phyloP scores from a whole-genome alignment of 2,329 filamentous ascomycete genomes.

The Cercospora canescens region DNA sequence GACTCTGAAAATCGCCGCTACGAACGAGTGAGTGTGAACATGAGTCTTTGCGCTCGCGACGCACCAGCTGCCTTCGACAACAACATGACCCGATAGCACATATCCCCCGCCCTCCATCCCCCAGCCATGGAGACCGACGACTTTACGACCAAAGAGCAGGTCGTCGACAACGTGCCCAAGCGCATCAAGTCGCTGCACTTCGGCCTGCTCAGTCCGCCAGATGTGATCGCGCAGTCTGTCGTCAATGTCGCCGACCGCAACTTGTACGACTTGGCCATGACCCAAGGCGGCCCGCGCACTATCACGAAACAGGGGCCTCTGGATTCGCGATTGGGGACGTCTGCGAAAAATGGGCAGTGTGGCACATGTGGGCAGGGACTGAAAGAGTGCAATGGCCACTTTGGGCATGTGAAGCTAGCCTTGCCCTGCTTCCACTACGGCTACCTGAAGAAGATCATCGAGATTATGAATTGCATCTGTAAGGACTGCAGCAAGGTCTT shows the following conservation, averaged over 20 bases:
- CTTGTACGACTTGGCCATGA: conserved; percentile 78
- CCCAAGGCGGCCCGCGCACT: conserved; percentile 57
- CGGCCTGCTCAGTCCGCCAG: conserved; percentile 81
- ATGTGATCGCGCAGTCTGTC: conserved; percentile 93
- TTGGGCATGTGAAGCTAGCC: conserved; percentile 87
- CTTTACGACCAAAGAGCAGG: conserved; percentile 70
- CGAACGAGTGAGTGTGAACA: neutral
- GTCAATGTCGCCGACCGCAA: conserved; percentile 92
- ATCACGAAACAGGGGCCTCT: conserved; percentile 82
- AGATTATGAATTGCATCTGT: conserved; percentile 92
- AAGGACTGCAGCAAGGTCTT: conserved; percentile 86
- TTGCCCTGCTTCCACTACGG: conserved; percentile 94
- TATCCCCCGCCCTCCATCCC: neutral
- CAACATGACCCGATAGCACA: conserved; percentile 17
- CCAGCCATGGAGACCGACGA: conserved; percentile 22
- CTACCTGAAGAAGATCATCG: conserved; percentile 90
- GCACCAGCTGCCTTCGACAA: conserved; percentile 4
- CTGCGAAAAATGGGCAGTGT: conserved; percentile 77
- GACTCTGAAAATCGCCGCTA: neutral
- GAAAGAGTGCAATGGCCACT: conserved; percentile 88
- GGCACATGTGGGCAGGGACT: conserved; percentile 80
- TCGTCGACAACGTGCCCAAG: conserved; percentile 84
- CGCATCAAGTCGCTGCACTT: conserved; percentile 93
- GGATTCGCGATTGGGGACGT: conserved; percentile 84
- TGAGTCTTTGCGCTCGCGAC: conserved; percentile 6